These are phyloP conservation scores for Castanopsis chinensis DNA, from an alignment of 306 rosid genomes.

Conservation along the genomic window DNA sequence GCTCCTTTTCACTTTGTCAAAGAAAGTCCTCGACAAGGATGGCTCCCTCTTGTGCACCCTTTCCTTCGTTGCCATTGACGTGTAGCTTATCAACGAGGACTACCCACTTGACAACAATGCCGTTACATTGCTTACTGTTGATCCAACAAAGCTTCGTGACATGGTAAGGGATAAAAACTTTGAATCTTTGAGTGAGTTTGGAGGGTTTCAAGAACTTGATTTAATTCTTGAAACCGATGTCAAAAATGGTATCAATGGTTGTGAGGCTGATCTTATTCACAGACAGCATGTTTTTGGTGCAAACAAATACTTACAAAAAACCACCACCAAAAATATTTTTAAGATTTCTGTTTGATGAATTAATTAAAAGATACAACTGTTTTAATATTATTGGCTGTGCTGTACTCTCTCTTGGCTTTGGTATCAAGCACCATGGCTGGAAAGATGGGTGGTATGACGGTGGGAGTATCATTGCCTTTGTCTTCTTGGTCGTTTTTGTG, in stretches of 20 bases:
- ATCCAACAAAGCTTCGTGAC: too few relatives aligned
- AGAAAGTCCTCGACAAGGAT: too few relatives aligned
- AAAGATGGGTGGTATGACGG: conserved; percentile 27
- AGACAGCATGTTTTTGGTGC: neutral
- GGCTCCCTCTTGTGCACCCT: too few relatives aligned
- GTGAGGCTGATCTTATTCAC: neutral
- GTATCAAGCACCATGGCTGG: conserved; percentile 26
- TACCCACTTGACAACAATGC: too few relatives aligned
- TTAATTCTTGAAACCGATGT: neutral
- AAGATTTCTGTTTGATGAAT: conserved; percentile 11
- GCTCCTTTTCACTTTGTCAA: conserved; percentile 4
- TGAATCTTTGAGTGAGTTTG: too few relatives aligned
- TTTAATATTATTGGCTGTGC: neutral
- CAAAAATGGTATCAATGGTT: neutral
- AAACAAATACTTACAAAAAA: neutral
- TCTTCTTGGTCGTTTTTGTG: conserved; percentile 9
- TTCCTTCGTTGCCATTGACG: too few relatives aligned
- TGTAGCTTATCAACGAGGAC: too few relatives aligned
- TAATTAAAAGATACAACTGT: conserved; percentile 15
- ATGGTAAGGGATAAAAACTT: too few relatives aligned
- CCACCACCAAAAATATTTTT: neutral
- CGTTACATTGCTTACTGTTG: too few relatives aligned
- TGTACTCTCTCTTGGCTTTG: neutral
- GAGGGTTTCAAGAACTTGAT: neutral
- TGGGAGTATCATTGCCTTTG: conserved; percentile 15